These are phyloP conservation scores for Achaetomiella virescens DNA, from an alignment of 495 filamentous ascomycete genomes.

Conservation along the genomic window DNA sequence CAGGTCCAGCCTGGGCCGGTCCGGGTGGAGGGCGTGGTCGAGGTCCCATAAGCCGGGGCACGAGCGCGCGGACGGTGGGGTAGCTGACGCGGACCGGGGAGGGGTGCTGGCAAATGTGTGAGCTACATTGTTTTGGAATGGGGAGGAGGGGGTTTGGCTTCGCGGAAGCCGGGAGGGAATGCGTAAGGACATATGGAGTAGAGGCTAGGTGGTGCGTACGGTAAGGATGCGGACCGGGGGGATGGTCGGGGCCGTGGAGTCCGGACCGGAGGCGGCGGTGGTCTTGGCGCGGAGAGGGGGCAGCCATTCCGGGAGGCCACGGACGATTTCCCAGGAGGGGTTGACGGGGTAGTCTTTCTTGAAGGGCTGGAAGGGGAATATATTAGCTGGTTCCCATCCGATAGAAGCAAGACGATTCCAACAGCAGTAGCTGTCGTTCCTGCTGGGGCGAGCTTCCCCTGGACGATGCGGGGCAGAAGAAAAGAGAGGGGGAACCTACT, in stretches of 20 bases:
- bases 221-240: conserved; percentile 58
- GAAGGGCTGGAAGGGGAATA: conserved; percentile 53
- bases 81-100: conserved; percentile 66
- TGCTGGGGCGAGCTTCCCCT: too few species aligned
- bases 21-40: background rate
- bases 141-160: too few species aligned
- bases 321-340: conserved; percentile 64
- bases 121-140: too few species aligned
- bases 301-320: conserved; percentile 45
- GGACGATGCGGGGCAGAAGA: conserved; percentile 2
- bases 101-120: conserved; percentile 37
- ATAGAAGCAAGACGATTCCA: too few species aligned
- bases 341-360: conserved; percentile 57
- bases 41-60: conserved; percentile 56
- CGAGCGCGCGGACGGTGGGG: conserved; percentile 49
- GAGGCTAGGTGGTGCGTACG: too few species aligned
- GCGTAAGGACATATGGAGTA: too few species aligned
- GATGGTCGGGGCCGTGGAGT: conserved; percentile 13
- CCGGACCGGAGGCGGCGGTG: conserved; percentile 11
- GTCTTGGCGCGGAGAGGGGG: conserved; percentile 38
- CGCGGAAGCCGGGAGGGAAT: too few species aligned
- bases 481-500: conserved; percentile 42
- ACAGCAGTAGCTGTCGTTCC: too few species aligned
- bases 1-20: conserved; percentile 48
- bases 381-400: background rate